Conservation (phyloP, 1,284 basidiomycete genomes). For the Irpex rosettiformis region DNA sequence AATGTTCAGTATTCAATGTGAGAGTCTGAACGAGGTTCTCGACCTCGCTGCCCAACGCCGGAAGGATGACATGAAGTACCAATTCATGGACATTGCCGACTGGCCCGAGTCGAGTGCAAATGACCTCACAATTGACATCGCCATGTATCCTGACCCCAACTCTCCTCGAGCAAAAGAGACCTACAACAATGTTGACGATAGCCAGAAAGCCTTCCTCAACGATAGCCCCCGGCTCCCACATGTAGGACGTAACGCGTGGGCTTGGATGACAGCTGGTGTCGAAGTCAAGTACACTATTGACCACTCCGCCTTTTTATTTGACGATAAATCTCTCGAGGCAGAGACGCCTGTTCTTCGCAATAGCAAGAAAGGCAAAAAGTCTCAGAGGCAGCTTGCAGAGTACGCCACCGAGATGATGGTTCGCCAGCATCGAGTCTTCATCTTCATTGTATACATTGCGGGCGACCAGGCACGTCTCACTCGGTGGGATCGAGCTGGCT, state of each 20-base stretch:
- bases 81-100: neutral
- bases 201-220: neutral
- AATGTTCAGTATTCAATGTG: neutral
- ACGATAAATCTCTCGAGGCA: neutral
- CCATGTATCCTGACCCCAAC: neutral
- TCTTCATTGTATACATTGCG: constrained; percentile 16
- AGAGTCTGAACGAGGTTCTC: neutral
- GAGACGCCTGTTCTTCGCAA: constrained; percentile 1
- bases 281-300: neutral
- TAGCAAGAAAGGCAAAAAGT: neutral
- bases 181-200: neutral
- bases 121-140: neutral
- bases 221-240: too few species aligned
- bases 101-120: neutral
- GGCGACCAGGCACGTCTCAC: constrained; percentile 9
- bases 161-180: neutral
- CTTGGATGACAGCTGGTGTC: constrained; percentile 1
- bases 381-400: constrained; percentile 5
- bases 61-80: neutral
- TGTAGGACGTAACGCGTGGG: constrained; percentile 2
- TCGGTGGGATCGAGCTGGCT: constrained; percentile 20
- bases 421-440: constrained; percentile 18
- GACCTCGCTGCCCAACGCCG: neutral
- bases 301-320: constrained; percentile 1
- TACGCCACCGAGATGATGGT: constrained; percentile 12